phyloP scores from a whole-genome alignment of 495 filamentous ascomycete genomes.

The Xylaria acuta region DNA sequence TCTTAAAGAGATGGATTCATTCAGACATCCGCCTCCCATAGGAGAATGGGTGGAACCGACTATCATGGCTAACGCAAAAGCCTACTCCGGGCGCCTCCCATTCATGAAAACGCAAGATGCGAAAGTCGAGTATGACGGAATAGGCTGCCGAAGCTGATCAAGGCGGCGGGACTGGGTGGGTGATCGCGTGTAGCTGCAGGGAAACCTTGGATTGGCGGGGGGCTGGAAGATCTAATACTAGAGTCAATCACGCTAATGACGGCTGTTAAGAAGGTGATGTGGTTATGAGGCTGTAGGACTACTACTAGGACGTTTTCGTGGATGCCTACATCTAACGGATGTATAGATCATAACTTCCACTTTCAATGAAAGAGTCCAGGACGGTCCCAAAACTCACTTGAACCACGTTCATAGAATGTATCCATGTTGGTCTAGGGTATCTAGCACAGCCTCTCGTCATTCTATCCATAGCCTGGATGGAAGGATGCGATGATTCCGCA shows the following conservation, averaged over 20 bases:
- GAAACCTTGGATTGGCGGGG: too few species aligned
- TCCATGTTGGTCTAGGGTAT: slow-evolving; percentile 6
- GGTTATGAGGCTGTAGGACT: not conserved
- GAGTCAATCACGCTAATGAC: not conserved
- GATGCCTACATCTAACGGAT: slow-evolving; percentile 14
- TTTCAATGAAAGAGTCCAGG: not conserved
- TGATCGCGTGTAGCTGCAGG: not conserved
- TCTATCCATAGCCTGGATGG: not conserved
- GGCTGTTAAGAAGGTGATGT: not conserved
- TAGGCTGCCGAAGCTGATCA: slow-evolving; percentile 39
- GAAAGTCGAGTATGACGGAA: slow-evolving; percentile 34
- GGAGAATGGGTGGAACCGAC: slow-evolving; percentile 38
- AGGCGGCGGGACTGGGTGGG: not conserved
- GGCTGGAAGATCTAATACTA: slow-evolving; percentile 15
- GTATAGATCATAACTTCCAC: not conserved
- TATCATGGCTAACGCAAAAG: slow-evolving; percentile 42
- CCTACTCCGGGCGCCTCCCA: slow-evolving; percentile 36
- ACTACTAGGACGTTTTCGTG: not conserved
- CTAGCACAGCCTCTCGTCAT: slow-evolving; percentile 12
- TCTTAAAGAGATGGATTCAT: slow-evolving; percentile 39
- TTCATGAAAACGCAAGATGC: slow-evolving; percentile 38
- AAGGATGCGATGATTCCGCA: not conserved
- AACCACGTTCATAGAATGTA: not conserved
- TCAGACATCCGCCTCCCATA: slow-evolving; percentile 36
- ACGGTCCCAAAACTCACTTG: not conserved